Conservation (phyloP, 768 basidiomycete species). For the Auriculariales sp. region DNA sequence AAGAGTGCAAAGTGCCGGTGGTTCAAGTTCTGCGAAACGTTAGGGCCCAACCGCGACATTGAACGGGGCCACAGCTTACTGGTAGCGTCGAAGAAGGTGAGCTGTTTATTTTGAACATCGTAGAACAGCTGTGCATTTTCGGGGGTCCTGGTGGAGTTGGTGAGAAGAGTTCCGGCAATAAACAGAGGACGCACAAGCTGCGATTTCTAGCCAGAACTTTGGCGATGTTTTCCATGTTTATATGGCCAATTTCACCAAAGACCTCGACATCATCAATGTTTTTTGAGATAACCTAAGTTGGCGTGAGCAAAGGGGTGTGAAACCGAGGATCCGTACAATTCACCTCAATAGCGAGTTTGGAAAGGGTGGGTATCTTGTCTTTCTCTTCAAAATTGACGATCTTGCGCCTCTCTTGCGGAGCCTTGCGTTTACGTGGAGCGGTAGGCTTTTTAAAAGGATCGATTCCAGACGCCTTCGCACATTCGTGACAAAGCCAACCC, state of each 20-base stretch:
- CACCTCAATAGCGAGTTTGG: conserved; percentile 71
- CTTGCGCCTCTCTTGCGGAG: conserved; percentile 49
- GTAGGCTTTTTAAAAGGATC: conserved; percentile 80
- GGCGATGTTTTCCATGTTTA: conserved; percentile 76
- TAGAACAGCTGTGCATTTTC: conserved; percentile 82
- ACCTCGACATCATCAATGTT: conserved; percentile 84
- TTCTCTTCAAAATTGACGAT: conserved; percentile 46
- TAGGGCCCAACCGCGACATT: not conserved
- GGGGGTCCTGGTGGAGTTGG: conserved; percentile 35
- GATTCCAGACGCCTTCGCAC: conserved; percentile 59
- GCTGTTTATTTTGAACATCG: conserved; percentile 43
- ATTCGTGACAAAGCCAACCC: conserved; percentile 74
- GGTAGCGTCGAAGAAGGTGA: conserved; percentile 81
- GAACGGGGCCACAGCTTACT: conserved; percentile 35
- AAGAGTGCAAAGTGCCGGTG: conserved; percentile 54
- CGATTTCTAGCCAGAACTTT: conserved; percentile 73
- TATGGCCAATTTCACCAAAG: conserved; percentile 70
- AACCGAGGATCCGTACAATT: conserved; percentile 6
- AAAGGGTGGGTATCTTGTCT: conserved; percentile 55
- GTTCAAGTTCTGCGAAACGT: conserved; percentile 43
- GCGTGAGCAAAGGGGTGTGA: conserved; percentile 3
- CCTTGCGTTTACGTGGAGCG: conserved; percentile 44
- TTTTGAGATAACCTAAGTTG: conserved; percentile 57
- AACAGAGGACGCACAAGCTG: conserved; percentile 43
- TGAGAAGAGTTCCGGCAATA: not conserved